Evolutionary conservation across 352 stramenopile genomes (phyloP).

Genomic region (Phytophthora foliorum): DNA sequence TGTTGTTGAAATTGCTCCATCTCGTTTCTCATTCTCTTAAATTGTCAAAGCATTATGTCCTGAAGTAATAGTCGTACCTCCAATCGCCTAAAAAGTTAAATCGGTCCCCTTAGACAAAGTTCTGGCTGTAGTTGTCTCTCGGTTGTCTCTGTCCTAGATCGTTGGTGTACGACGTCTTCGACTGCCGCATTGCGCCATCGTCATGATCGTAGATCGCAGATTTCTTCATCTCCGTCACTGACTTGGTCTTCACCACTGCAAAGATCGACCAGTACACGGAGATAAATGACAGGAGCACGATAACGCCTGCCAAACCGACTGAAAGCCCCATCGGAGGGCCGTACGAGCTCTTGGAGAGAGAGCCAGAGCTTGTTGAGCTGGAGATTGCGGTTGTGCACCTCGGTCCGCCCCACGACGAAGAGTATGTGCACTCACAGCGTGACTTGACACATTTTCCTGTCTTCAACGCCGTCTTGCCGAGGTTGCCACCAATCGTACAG

Average conservation of each 20-base stretch:
- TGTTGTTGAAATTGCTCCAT: too few species aligned
- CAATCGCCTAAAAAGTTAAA: too few species aligned
- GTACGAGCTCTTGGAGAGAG: slow-evolving; percentile 35
- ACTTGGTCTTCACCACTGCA: slow-evolving; percentile 19
- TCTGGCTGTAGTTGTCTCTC: neutral
- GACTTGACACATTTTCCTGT: slow-evolving; percentile 64
- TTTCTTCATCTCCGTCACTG: slow-evolving; percentile 25
- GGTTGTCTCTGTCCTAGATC: neutral
- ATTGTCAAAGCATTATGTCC: too few species aligned
- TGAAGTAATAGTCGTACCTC: too few species aligned
- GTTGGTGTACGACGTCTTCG: neutral
- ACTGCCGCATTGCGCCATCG: neutral
- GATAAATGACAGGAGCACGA: slow-evolving; percentile 44
- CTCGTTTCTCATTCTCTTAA: too few species aligned
- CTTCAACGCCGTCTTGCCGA: slow-evolving; percentile 40
- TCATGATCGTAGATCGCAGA: neutral
- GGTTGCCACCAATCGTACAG: slow-evolving; percentile 56
- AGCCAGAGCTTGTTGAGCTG: slow-evolving; percentile 20
- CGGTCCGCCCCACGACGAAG: slow-evolving; percentile 61
- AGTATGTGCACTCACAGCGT: slow-evolving; percentile 54
- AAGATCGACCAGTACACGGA: slow-evolving; percentile 41
- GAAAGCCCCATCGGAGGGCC: slow-evolving; percentile 48
- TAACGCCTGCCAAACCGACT: slow-evolving; percentile 36
- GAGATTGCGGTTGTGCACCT: slow-evolving; percentile 58
- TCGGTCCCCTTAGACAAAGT: neutral